phyloP scores from a whole-genome alignment of 2,329 filamentous ascomycete species.

The Knufia petricola region DNA sequence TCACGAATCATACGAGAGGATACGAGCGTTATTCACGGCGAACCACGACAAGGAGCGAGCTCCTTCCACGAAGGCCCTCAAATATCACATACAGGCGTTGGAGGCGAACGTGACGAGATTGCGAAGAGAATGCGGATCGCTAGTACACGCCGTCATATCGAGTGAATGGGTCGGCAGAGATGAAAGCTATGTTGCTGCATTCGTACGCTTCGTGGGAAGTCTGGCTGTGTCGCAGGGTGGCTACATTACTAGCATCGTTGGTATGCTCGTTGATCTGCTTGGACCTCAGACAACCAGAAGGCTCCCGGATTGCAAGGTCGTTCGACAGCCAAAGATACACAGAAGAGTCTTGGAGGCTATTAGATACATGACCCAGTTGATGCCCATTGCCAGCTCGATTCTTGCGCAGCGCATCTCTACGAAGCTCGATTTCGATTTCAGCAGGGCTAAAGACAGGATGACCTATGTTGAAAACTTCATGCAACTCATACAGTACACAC shows the following conservation, averaged over 20 bases:
- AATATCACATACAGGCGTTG: conserved; percentile 51
- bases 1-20: conserved; percentile 46
- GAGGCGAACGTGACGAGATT: conserved; percentile 47
- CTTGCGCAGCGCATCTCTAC: conserved; percentile 57
- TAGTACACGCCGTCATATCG: conserved; percentile 49
- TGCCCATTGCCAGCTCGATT: conserved; percentile 66
- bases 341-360: conserved; percentile 66
- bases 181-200: conserved; percentile 48
- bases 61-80: conserved; percentile 43
- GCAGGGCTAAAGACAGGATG: conserved; percentile 68
- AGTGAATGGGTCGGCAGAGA: conserved; percentile 55
- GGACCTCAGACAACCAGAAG: conserved; percentile 46
- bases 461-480: conserved; percentile 83
- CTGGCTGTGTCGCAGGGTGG: conserved; percentile 74
- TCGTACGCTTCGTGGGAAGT: conserved; percentile 47
- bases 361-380: conserved; percentile 65
- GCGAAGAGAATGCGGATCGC: conserved; percentile 46
- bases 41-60: conserved; percentile 40
- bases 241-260: conserved; percentile 63
- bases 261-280: conserved; percentile 74
- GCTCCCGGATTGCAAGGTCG: conserved; percentile 45
- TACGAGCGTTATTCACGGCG: conserved; percentile 45
- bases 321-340: conserved; percentile 57
- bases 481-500: conserved; percentile 64
- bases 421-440: conserved; percentile 68